Conservation (phyloP, 352 stramenopile genomes). For the Elongisporangium prolatum region DNA sequence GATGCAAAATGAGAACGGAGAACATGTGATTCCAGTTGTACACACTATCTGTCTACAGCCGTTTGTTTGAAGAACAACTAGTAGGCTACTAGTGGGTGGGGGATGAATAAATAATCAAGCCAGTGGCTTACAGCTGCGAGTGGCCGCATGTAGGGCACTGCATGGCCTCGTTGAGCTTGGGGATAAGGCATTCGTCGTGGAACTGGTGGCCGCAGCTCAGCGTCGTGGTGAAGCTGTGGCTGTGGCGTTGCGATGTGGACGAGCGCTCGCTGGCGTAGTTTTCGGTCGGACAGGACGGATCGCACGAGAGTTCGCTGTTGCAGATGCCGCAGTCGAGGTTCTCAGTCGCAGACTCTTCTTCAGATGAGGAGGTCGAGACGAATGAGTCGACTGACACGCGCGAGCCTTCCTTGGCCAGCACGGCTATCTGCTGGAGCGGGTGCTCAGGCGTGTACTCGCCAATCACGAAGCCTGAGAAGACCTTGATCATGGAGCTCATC, state of each 20-base stretch:
- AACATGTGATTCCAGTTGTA: too few relatives aligned
- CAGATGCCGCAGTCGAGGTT: constrained; percentile 11
- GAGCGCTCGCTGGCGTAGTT: constrained; percentile 4
- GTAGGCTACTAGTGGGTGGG: background rate
- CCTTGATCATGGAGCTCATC: constrained; percentile 15
- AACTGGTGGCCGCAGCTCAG: constrained; percentile 47
- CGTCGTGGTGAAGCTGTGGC: constrained; percentile 30
- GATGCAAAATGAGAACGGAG: too few relatives aligned
- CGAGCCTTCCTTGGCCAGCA: too few relatives aligned
- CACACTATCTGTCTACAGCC: too few relatives aligned
- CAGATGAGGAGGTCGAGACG: constrained; percentile 18
- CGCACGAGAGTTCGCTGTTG: background rate
- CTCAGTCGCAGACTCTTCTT: constrained; percentile 19
- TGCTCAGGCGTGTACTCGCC: constrained; percentile 8
- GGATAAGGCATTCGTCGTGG: constrained; percentile 57
- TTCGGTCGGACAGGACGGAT: background rate
- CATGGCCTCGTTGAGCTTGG: constrained; percentile 43
- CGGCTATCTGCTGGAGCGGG: too few relatives aligned
- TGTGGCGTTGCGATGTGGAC: constrained; percentile 9
- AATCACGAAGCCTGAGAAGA: constrained; percentile 20
- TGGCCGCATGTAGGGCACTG: constrained; percentile 32
- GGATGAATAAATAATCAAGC: background rate
- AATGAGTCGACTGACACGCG: constrained; percentile 2
- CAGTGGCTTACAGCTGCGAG: too few relatives aligned
- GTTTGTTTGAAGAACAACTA: too few relatives aligned